Base-by-base conservation (phyloP, 805 yeast genomes). In the Lipomyces yamadae region DNA sequence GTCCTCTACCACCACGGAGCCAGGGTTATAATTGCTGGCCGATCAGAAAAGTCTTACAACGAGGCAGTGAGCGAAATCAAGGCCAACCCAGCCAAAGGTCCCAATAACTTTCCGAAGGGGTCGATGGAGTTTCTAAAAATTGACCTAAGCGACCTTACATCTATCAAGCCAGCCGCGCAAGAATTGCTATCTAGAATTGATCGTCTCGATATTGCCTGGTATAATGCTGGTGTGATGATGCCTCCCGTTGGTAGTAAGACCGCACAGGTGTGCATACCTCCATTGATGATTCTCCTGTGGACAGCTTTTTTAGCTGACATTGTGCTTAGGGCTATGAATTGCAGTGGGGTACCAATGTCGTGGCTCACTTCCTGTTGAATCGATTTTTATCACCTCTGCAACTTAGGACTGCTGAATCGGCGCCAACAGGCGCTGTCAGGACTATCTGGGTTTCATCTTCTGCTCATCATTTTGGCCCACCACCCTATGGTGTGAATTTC, bases 381-480 rank as follows among this genome's bases (percentile, higher is more conserved):
- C 77, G 77, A 63, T 70, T 76, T 30, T 70, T 82, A 57, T 75
- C 75, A 42, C 82, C 82, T 6, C 66, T 82, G 4, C 69, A 84
- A n/a, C 62, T 77, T 35, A 68, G 76, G 34, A 76, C 82, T 1
- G 76, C 79, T 0, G 62, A 72, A 50, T 61, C 63, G 1, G 71
- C 74, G 13, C 71, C 74, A 10, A 2, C 42, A 15, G 24, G 37
- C 29, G 4, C 45, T 10, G 76, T 73, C n/a, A 76, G 86, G 62
- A 74, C 83, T 37, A 78, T 83, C 4, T 83, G 84, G 80, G 75
- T 82, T 1, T 67, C 82, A 1, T 82, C 85, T 0, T 37, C 76
- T 33, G 81, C 77, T 0, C 81, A 78, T 42, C 55, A 64, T n/a
- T 15, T 65, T n/a, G 70, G 73, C 0, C 74, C 81, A 0, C 74